Conservation (phyloP, 2,329 filamentous ascomycete species). For the Rhinocladiella similis region DNA sequence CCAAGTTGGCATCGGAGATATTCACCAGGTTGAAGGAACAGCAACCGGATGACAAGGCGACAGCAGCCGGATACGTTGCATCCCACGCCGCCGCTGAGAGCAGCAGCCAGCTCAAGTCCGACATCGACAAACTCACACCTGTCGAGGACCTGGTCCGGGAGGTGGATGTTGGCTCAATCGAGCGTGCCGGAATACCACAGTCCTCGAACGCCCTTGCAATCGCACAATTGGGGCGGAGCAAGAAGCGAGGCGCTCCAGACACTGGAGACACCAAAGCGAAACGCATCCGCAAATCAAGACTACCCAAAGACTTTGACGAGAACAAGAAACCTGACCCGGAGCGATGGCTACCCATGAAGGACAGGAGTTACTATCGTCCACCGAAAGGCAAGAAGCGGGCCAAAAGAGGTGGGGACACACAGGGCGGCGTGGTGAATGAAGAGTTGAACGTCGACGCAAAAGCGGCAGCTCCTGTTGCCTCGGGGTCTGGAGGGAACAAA, state of each 20-base stretch:
- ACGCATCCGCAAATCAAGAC: slow-evolving; percentile 45
- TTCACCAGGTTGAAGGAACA: slow-evolving; percentile 71
- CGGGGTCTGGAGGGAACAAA: slow-evolving; percentile 41
- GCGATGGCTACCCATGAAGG: slow-evolving; percentile 86
- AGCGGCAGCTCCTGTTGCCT: slow-evolving; percentile 34
- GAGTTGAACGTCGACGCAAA: slow-evolving; percentile 58
- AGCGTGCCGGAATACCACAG: slow-evolving; percentile 45
- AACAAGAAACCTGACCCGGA: slow-evolving; percentile 83
- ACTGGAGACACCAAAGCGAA: slow-evolving; percentile 41
- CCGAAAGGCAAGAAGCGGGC: slow-evolving; percentile 86
- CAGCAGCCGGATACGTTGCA: slow-evolving; percentile 82
- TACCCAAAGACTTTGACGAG: slow-evolving; percentile 53
- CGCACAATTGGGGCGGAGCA: slow-evolving; percentile 31
- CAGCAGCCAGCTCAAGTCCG: slow-evolving; percentile 38
- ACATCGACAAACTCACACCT: slow-evolving; percentile 40
- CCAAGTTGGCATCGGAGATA: slow-evolving; percentile 70
- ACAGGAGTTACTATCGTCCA: slow-evolving; percentile 83
- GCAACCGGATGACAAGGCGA: slow-evolving; percentile 64
- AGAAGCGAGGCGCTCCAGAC: slow-evolving; percentile 41
- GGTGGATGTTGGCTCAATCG: slow-evolving; percentile 46
- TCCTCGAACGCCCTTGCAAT: slow-evolving; percentile 31
- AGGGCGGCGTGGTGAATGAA: slow-evolving; percentile 79
- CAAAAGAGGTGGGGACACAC: slow-evolving; percentile 74
- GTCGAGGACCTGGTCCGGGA: slow-evolving; percentile 43
- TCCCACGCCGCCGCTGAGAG: slow-evolving; percentile 66